Base-by-base conservation (phyloP, 1,284 basidiomycete species). In the Microstroma glucosiphilum region DNA sequence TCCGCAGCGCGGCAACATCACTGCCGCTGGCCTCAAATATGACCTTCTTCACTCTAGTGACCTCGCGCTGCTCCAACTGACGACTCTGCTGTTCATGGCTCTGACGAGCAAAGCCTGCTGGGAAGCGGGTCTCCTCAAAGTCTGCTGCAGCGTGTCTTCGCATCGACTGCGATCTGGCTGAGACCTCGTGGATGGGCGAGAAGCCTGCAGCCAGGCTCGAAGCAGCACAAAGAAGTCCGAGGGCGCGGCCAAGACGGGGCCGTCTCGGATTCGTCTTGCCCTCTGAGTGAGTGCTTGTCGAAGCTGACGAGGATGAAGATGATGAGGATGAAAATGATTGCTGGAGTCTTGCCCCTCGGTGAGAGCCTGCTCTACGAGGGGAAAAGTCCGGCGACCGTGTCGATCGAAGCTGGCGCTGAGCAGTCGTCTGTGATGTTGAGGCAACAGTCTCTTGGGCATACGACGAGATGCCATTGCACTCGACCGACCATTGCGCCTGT, bases 91-190 rank as follows among this genome's bases (percentile, higher is more conserved):
- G 46, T n/a, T 12, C 46, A n/a, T 48, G 3, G 46, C 46, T 12
- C 46, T 48, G 17, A 23, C 46, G n/a, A 48, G 46, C 46, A 48
- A 23, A n/a, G 46, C 46, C 46, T 48, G 46, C 46, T 48, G 46
- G 3, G 46, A 48, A n/a, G 46, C 46, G 17, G 46, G 46, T 48
- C 46, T n/a, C 46, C 23, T 48, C n/a, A 48, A 23, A n/a, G 46
- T 48, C 46, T 48, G 17, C n/a, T 23, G n/a, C 46, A 48, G 46
- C 46, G 46, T n/a, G n/a, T 48, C 46, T 23, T 48, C 46, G 46
- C 17, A 23, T n/a, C 46, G 46, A 3, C 6, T n/a, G 4, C 46
- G 46, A n/a, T n/a, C 17, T n/a, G 46, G 46, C 46, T 48, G 46
- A n/a, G n/a, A 23, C 46, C n/a, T 23, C 46, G 4, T 48, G 46